Base-by-base conservation (phyloP, 2,329 filamentous ascomycete genomes). In the Fusarium cicatricum region DNA sequence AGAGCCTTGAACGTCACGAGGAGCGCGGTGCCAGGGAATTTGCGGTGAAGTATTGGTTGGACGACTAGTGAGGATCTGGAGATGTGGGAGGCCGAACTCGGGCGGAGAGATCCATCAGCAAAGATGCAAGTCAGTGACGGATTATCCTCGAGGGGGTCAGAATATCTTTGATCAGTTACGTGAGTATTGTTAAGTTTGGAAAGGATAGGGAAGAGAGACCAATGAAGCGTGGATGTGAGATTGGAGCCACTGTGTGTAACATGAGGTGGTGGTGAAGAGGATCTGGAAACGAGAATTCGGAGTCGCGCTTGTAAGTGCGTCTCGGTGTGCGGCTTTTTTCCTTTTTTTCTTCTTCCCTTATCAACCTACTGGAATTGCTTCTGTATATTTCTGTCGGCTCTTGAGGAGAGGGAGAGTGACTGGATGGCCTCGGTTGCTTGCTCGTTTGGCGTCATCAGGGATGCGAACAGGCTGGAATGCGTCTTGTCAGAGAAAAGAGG, bases 231-330 rank as follows among this genome's bases (percentile, higher is more conserved):
- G n/a, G n/a, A n/a, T n/a, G n/a, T n/a, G n/a, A n/a, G n/a, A n/a
- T n/a, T n/a, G n/a, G n/a, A n/a, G n/a, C n/a, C n/a, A n/a, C n/a
- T 48, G 55, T 60, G 59, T 56, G 23, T 26, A 48, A 63, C 59
- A 42, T 10, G 31, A 31, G 34, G 15, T 29, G 21, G 19, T 15
- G 16, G 7, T 23, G 7, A 23, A 45, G 32, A 15, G 42, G 11
- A 16, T 23, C 12, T 19, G 38, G 10, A 16, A 39, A 36, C 42
- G 26, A 16, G 3, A 31, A 16, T 11, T 41, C 17, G n/a, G 38
- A 59, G 41, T 38, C 38, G 52, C 26, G 39, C 38, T 38, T 11
- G 16, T 14, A 21, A 14, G 34, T 26, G 34, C 34, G 37, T 28
- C 19, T 52, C 16, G 44, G 58, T 48, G 44, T 50, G 34, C 33